phyloP scores from a whole-genome alignment of 1,284 basidiomycete species.

The Porphyrellus sp. region DNA sequence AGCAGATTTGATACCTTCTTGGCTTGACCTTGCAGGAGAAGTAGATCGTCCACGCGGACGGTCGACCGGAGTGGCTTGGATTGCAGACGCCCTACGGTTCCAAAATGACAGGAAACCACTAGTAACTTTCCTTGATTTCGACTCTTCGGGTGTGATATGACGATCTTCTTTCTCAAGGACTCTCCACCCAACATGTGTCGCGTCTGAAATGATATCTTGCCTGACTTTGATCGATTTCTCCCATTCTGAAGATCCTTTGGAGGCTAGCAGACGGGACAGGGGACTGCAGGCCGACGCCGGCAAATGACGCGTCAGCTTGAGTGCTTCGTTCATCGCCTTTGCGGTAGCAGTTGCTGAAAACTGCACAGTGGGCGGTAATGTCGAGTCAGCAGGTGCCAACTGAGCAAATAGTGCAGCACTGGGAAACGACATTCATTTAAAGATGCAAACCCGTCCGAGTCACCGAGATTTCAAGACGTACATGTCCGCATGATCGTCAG shows the following conservation, averaged over 20 bases:
- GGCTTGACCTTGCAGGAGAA: slow-evolving; percentile 36
- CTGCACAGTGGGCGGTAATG: slow-evolving; percentile 42
- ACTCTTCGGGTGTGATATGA: slow-evolving; percentile 28
- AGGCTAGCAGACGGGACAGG: slow-evolving; percentile 58
- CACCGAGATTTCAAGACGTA: slow-evolving; percentile 40
- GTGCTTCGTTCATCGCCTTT: slow-evolving; percentile 54
- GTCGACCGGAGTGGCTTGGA: slow-evolving; percentile 15
- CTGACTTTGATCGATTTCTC: slow-evolving; percentile 59
- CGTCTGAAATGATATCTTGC: slow-evolving; percentile 47
- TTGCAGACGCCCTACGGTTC: slow-evolving; percentile 43
- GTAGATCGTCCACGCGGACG: slow-evolving; percentile 21
- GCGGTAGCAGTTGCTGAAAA: slow-evolving; percentile 55
- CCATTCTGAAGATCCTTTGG: slow-evolving; percentile 72
- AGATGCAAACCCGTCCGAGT: background rate
- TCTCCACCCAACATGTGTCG: slow-evolving; percentile 63
- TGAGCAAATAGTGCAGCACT: slow-evolving; percentile 36
- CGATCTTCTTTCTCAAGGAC: slow-evolving; percentile 46
- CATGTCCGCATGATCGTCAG: slow-evolving; percentile 52
- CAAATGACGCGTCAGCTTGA: slow-evolving; percentile 60
- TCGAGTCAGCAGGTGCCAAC: slow-evolving; percentile 43
- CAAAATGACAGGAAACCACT: slow-evolving; percentile 71
- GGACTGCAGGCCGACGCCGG: slow-evolving; percentile 55
- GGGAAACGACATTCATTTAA: slow-evolving; percentile 1
- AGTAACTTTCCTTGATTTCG: slow-evolving; percentile 46
- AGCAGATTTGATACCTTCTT: slow-evolving; percentile 31